These are phyloP conservation scores for Silybum marianum DNA, from an alignment of 129 eudicot species.

Conservation along the genomic window DNA sequence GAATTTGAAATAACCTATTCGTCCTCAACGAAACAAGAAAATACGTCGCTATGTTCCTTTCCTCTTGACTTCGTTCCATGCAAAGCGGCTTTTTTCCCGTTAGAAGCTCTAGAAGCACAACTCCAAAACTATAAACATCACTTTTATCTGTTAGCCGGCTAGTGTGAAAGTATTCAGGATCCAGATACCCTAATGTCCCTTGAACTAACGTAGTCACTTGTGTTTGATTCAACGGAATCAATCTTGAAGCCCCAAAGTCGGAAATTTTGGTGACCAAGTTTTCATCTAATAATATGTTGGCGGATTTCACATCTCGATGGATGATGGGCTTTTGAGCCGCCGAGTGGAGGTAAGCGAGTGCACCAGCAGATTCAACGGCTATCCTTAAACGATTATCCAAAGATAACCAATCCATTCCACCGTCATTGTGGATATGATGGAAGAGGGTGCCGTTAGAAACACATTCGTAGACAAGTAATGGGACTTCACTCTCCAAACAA, in stretches of 20 bases:
- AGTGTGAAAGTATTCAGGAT: slow-evolving; percentile 26
- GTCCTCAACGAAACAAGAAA: slow-evolving; percentile 36
- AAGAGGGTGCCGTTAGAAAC: too few relatives aligned
- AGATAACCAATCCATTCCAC: too few relatives aligned
- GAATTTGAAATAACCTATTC: slow-evolving; percentile 30
- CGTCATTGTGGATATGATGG: too few relatives aligned
- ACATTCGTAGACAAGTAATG: too few relatives aligned
- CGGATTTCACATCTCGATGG: slow-evolving; percentile 51
- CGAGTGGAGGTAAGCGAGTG: background rate
- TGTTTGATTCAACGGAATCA: slow-evolving; percentile 33
- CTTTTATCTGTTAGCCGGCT: too few relatives aligned
- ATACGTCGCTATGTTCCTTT: slow-evolving; percentile 35
- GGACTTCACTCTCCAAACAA: too few relatives aligned
- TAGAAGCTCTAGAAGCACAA: slow-evolving; percentile 20
- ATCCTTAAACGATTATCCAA: too few relatives aligned
- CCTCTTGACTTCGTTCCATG: slow-evolving; percentile 27
- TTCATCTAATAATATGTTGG: slow-evolving; percentile 14
- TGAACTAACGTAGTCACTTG: slow-evolving; percentile 44
- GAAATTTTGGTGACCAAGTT: slow-evolving; percentile 30
- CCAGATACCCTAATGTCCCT: slow-evolving; percentile 44
- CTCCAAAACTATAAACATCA: slow-evolving; percentile 39
- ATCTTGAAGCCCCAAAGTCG: slow-evolving; percentile 46
- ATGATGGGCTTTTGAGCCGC: slow-evolving; percentile 45
- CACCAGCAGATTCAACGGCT: slow-evolving; percentile 6
- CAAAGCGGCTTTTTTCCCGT: slow-evolving; percentile 22